A percentile compares a stretch with the other conserved stretches of the same genome.
Conservation (phyloP, 1,284 basidiomycete species). For the Stygiomarasmius scandens region DNA sequence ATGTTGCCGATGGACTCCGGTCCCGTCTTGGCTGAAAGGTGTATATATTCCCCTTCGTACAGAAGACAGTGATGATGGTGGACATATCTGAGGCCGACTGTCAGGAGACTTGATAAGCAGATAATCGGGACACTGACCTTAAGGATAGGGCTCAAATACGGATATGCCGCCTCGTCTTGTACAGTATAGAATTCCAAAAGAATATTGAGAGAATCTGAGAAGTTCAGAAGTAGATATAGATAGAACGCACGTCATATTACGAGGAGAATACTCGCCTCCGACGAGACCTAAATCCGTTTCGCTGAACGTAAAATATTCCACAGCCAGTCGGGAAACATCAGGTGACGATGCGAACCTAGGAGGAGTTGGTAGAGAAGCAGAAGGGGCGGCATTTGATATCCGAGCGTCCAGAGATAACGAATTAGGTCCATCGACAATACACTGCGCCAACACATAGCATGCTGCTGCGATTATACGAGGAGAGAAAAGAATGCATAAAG, state of each 20-base stretch:
- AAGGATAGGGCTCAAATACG: conserved; percentile 54
- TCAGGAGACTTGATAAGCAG: conserved; percentile 16
- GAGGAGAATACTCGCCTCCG: conserved; percentile 50
- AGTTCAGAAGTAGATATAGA: background rate
- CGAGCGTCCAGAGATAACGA: conserved; percentile 73
- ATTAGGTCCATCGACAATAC: conserved; percentile 67
- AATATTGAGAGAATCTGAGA: conserved; percentile 61
- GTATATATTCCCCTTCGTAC: conserved; percentile 33
- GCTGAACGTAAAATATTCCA: conserved; percentile 66
- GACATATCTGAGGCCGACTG: conserved; percentile 36
- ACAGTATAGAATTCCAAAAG: conserved; percentile 73
- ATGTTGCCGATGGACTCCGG: conserved; percentile 21
- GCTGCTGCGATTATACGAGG: conserved; percentile 72
- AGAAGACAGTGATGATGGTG: conserved; percentile 42
- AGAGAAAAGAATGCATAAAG: conserved; percentile 69
- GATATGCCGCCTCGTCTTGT: conserved; percentile 53
- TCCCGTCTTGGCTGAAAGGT: conserved; percentile 22
- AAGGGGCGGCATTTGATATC: conserved; percentile 61
- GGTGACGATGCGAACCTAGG: conserved; percentile 74
- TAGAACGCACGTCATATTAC: background rate
- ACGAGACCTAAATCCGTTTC: conserved; percentile 58
- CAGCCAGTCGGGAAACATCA: conserved; percentile 64
- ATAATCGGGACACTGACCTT: conserved; percentile 43
- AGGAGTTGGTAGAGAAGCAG: conserved; percentile 70
- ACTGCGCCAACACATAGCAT: conserved; percentile 75